Evolutionary conservation across 352 stramenopile genomes (phyloP), one percentile per base, ranked within the genome.

Genomic region (Pythium inflatum): DNA sequence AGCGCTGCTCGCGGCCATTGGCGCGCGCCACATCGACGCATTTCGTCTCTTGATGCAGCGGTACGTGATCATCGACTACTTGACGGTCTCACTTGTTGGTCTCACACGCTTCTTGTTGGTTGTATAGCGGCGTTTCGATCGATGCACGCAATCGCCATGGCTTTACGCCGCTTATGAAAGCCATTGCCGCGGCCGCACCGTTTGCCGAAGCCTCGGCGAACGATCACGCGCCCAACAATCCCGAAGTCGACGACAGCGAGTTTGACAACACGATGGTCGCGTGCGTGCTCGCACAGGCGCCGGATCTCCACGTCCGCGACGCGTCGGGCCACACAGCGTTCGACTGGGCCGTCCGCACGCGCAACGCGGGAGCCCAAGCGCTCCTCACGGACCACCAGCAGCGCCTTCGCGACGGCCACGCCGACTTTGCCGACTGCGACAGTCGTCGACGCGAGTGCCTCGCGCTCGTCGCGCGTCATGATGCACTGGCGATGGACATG

Each of bases 131-230:
- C 6, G 69, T 87, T 28, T 89, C 84, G 1, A 87, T 92, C 48
- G 73, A 91, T 50, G 66, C 57, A 5, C 51, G 62, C 22, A 94
- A 82, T 53, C 63, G 69, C 27, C 79, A 83, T 33, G 85, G 87
- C 5, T 91, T 89, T 66, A 92, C 87, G 11, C 75, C 85, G 28
- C 63, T 94, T 22, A 94, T 93, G 83, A 92, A 91, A 59, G 83
- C 87, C 14, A 81, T 92, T 30, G 83, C 83, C 1, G 77, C 73
- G 7, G 80, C 81, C 8, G 68, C 78, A 0, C 71, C 74, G 9
- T 74, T 75, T 46, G 64, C 76, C 22, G 49, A 67, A 27, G 60
- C 64, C 16, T 57, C 30, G n/a, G n/a, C n/a, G n/a, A n/a, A n/a
- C n/a, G n/a, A n/a, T 11, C 12, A 16, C 4, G 22, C 24, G 27